A percentile compares a stretch with the other conserved stretches of the same genome.
phyloP scores from a whole-genome alignment of 148 eudicot species.

The Amaranthus hypochondriacus region DNA sequence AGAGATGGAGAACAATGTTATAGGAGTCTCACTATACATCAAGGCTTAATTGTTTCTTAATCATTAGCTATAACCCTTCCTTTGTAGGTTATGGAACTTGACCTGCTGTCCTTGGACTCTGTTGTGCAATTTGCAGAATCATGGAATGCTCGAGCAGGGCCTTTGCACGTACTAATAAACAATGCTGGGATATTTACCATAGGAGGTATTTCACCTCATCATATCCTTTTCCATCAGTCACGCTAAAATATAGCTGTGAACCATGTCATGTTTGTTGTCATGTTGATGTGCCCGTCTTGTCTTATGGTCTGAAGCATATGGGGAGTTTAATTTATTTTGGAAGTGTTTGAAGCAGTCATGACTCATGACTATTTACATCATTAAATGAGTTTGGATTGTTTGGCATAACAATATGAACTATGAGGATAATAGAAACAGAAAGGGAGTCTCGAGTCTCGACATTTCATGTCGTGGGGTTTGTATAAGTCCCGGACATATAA shows the following conservation, averaged over 20 bases:
- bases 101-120: slow-evolving; percentile 84
- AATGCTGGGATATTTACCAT: slow-evolving; percentile 97
- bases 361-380: too few species aligned
- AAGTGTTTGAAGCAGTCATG: too few species aligned
- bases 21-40: neutral
- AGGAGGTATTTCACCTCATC: slow-evolving; percentile 58
- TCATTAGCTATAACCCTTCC: neutral
- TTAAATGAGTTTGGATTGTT: too few species aligned
- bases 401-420: too few species aligned
- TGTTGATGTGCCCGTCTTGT: neutral
- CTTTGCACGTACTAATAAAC: slow-evolving; percentile 81
- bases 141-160: slow-evolving; percentile 85
- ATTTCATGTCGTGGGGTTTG: too few species aligned
- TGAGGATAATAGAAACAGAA: too few species aligned
- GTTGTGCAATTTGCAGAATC: slow-evolving; percentile 80
- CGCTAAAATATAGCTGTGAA: neutral
- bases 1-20: neutral
- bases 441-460: too few species aligned
- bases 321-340: too few species aligned
- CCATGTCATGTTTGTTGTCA: neutral
- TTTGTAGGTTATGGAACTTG: slow-evolving; percentile 84
- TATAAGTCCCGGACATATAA: too few species aligned
- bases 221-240: slow-evolving; percentile 4
- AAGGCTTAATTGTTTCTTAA: slow-evolving; percentile 2
- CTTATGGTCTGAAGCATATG: neutral